Percentiles rank a stretch among this genome's conserved stretches.
phyloP scores from a whole-genome alignment of 129 eudicot genomes.

The Saussurea involucrata region DNA sequence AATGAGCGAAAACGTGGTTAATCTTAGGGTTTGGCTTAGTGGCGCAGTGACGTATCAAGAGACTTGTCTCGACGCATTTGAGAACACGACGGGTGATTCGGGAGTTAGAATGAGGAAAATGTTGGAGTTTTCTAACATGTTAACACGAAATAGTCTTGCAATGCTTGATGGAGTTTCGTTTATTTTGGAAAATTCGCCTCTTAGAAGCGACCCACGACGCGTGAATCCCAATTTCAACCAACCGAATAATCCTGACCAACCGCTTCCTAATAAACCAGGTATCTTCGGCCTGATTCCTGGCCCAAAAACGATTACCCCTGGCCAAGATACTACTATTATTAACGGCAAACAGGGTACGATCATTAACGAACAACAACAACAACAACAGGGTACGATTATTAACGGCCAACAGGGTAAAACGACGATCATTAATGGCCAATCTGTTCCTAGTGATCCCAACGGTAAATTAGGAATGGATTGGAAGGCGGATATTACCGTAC shows the following conservation, averaged over 20 bases:
- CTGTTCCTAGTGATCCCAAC: no score
- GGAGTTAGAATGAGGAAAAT: conserved; percentile 32
- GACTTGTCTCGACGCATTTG: conserved; percentile 55
- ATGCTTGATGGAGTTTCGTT: conserved; percentile 29
- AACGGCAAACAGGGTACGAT: neutral
- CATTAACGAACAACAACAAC: neutral
- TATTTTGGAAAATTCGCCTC: conserved; percentile 14
- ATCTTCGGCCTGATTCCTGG: neutral
- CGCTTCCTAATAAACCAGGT: neutral
- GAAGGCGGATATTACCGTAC: neutral
- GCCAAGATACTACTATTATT: neutral
- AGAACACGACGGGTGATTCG: conserved; percentile 32
- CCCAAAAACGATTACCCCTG: neutral
- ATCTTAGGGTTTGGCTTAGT: conserved; percentile 54
- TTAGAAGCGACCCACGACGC: neutral
- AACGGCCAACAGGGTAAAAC: neutral
- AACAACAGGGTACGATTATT: neutral
- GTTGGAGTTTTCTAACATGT: conserved; percentile 30
- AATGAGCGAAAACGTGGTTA: conserved; percentile 24
- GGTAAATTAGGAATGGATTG: neutral
- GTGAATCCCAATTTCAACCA: neutral
- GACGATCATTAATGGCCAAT: neutral
- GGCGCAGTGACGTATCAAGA: conserved; percentile 58
- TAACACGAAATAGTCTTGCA: conserved; percentile 50
- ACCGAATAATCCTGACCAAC: neutral